Percentiles rank a stretch among this genome's conserved stretches.
These are phyloP conservation scores for Sophora flavescens DNA, from an alignment of 306 rosid genomes.

Conservation along the genomic window DNA sequence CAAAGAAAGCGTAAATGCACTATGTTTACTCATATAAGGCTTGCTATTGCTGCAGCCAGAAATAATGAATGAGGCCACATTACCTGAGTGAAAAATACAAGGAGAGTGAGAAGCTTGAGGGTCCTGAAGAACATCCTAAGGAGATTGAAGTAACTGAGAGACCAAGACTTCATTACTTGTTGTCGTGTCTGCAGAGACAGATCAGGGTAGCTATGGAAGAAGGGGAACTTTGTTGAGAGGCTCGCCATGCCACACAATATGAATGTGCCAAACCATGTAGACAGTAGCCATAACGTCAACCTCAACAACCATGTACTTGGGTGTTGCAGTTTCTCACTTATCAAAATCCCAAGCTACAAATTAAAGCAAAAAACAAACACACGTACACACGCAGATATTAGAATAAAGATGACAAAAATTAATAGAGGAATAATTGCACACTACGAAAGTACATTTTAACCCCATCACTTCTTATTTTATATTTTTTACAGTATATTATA, in stretches of 20 bases:
- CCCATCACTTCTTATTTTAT: background rate
- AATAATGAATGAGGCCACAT: slow-evolving; percentile 16
- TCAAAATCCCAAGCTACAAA: slow-evolving; percentile 57
- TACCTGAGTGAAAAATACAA: slow-evolving; percentile 81
- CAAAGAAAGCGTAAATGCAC: too few relatives aligned
- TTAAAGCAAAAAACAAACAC: background rate
- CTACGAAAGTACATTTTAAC: background rate
- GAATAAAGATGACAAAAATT: background rate
- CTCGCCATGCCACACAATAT: slow-evolving; percentile 60
- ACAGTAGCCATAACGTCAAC: slow-evolving; percentile 60
- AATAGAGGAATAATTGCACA: background rate
- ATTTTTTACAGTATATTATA: background rate
- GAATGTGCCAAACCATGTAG: slow-evolving; percentile 77
- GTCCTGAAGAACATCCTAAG: slow-evolving; percentile 60
- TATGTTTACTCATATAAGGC: background rate
- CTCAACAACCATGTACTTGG: slow-evolving; percentile 59
- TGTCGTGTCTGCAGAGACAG: slow-evolving; percentile 53
- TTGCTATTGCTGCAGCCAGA: background rate
- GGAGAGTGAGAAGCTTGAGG: slow-evolving; percentile 64
- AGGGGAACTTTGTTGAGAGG: slow-evolving; percentile 57
- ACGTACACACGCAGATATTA: too few relatives aligned
- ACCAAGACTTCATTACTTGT: slow-evolving; percentile 53
- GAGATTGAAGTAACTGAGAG: slow-evolving; percentile 54
- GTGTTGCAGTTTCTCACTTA: slow-evolving; percentile 62
- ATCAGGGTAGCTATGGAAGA: slow-evolving; percentile 54